Base-by-base conservation (phyloP, 148 eudicot genomes). In the Agrostemma githago region DNA sequence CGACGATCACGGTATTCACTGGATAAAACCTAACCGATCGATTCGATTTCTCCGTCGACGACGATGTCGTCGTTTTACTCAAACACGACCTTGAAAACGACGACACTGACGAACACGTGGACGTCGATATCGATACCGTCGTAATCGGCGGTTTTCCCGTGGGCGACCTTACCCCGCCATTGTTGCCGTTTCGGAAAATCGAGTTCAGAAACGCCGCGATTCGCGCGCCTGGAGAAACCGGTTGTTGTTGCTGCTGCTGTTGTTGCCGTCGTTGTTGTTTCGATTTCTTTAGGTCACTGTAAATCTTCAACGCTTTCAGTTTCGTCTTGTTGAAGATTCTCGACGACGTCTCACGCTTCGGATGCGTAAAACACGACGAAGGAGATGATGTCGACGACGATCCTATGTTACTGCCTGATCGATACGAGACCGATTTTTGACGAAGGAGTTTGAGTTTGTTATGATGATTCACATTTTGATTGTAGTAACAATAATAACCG, bases 141-240 rank as follows among this genome's bases (percentile, higher is more conserved):
- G 78, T 12, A 3, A 15, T 15, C 26, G 75, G 56, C 11, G 53
- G 39, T 19, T 16, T 61, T 8, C 53, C 66, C 42, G 68, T 0
- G 34, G 34, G 63, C 17, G 79, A 70, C 19, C 38, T 41, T 26
- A 26, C 34, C 34, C 34, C 34, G 34, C 34, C 34, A 1, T 26
- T 26, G 34, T 26, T 26, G 34, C 74, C 17, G 77, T 77, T 76
- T 67, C 83, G 76, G 83, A 93, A 93, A 6, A 93, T 79, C 0
- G 97, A 91, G 38, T 87, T 91, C 39, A 93, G 81, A 70, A 93
- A 89, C 74, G 81, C 85, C 1, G 97, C 79, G 34, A 93, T 86
- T 64, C 86, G 82, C 3, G 86, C 88, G 5, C 97, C 97, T 0
- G 98, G 98, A 3, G 98, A 93, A 40, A 84, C 76, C 41, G 98